Evolutionary conservation across 305 asterid genomes (phyloP).

Genomic region (Stenogyne calaminthoides): DNA sequence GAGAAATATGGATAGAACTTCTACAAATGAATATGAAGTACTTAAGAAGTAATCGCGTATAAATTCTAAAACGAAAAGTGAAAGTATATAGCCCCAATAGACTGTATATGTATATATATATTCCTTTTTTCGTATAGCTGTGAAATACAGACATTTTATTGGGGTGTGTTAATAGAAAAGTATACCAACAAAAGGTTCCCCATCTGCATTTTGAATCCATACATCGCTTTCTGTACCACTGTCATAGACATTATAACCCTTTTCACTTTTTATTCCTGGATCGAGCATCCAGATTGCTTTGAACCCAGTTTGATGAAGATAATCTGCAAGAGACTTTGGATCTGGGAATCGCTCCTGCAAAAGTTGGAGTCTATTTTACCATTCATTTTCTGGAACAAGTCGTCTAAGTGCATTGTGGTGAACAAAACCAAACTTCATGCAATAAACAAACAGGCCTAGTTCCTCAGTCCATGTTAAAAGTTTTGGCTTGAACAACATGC

Average conservation of each 20-base stretch:
- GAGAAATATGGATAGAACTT: background rate
- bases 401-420: background rate
- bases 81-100: background rate
- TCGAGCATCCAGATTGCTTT: constrained; percentile 97
- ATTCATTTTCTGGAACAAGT: constrained; percentile 1
- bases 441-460: background rate
- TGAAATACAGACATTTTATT: background rate
- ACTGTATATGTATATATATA: background rate
- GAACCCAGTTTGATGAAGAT: constrained; percentile 78
- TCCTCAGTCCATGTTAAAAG: background rate
- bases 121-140: background rate
- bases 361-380: constrained; percentile 17
- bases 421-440: background rate
- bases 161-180: background rate
- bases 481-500: background rate
- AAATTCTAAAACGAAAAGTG: background rate
- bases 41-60: background rate
- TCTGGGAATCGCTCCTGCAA: constrained; percentile 78
- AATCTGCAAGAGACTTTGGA: constrained; percentile 68
- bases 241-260: constrained; percentile 74
- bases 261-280: constrained; percentile 79
- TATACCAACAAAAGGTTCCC: constrained; percentile 72
- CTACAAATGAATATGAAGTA: background rate
- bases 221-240: constrained; percentile 76
- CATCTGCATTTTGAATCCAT: constrained; percentile 79